Conservation (phyloP, 345 rosid genomes). For the Cardamine occulta region DNA sequence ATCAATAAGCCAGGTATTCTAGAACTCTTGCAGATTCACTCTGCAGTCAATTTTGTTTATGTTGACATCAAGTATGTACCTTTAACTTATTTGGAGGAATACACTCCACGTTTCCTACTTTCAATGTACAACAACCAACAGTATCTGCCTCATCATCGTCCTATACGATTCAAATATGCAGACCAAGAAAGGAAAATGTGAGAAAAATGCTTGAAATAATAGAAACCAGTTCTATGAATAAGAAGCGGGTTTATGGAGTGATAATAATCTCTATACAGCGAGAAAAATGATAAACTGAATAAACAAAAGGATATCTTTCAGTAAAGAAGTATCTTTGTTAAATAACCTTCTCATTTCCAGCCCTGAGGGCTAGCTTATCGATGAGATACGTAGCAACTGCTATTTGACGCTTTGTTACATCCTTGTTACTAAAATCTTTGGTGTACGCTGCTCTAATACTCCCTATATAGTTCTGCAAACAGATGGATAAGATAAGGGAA, state of each 20-base stretch:
- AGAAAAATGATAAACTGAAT: neutral
- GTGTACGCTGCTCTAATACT: conserved; percentile 88
- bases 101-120: conserved; percentile 94
- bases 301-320: neutral
- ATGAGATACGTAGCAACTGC: conserved; percentile 98
- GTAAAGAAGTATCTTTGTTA: conserved; percentile 17
- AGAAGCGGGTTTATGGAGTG: neutral
- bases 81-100: conserved; percentile 81
- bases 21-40: neutral
- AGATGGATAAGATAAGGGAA: conserved; percentile 9
- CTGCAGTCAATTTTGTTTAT: conserved; percentile 6
- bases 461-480: conserved; percentile 67
- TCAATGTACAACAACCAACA: conserved; percentile 98
- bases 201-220: conserved; percentile 9
- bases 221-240: neutral
- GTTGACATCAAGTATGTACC: conserved; percentile 50
- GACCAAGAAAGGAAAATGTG: conserved; percentile 26
- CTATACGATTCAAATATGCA: conserved; percentile 43
- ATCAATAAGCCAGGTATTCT: conserved; percentile 9
- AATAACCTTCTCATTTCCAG: conserved; percentile 98
- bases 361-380: conserved; percentile 98
- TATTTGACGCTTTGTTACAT: conserved; percentile 76
- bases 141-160: conserved; percentile 99
- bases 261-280: conserved; percentile 1
- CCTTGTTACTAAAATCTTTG: conserved; percentile 75